Evolutionary conservation across 345 rosid species (phyloP).

Genomic region (Adansonia digitata): DNA sequence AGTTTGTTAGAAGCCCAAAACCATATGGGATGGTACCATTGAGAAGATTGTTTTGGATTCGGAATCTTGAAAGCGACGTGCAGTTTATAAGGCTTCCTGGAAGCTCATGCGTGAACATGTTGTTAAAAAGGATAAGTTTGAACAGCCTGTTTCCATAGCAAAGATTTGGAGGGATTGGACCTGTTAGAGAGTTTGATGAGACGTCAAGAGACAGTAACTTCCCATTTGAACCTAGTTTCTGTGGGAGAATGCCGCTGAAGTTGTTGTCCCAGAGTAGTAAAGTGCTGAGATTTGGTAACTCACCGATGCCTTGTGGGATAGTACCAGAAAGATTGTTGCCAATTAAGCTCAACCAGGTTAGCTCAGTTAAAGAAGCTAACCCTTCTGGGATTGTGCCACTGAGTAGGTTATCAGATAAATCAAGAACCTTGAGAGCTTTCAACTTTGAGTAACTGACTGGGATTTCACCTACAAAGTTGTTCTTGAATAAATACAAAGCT

Average conservation of each 20-base stretch:
- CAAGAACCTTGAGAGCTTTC: constrained; percentile 44
- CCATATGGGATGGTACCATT: constrained; percentile 72
- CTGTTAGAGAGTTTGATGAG: constrained; percentile 64
- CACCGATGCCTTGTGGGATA: constrained; percentile 63
- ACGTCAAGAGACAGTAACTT: constrained; percentile 61
- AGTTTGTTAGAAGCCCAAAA: constrained; percentile 53
- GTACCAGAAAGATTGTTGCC: constrained; percentile 52
- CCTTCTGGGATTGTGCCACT: constrained; percentile 61
- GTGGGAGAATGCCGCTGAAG: constrained; percentile 65
- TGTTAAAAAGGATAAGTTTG: constrained; percentile 87
- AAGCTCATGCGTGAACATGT: constrained; percentile 42
- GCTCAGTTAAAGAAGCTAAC: constrained; percentile 44
- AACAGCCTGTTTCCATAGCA: constrained; percentile 67
- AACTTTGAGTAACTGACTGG: constrained; percentile 57
- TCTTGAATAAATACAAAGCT: constrained; percentile 46
- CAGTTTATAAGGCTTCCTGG: constrained; percentile 60
- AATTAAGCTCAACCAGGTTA: constrained; percentile 58
- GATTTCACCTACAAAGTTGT: constrained; percentile 57
- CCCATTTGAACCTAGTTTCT: constrained; percentile 65
- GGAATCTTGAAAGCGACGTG: constrained; percentile 52
- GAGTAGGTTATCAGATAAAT: constrained; percentile 66
- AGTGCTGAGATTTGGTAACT: constrained; percentile 50
- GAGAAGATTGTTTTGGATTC: constrained; percentile 61
- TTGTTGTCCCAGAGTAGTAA: constrained; percentile 67
- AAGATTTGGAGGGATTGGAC: constrained; percentile 67